A percentile compares a stretch with the other conserved stretches of the same genome.
Conservation (phyloP, 139 green algal species). For the Chlorella sp. region DNA sequence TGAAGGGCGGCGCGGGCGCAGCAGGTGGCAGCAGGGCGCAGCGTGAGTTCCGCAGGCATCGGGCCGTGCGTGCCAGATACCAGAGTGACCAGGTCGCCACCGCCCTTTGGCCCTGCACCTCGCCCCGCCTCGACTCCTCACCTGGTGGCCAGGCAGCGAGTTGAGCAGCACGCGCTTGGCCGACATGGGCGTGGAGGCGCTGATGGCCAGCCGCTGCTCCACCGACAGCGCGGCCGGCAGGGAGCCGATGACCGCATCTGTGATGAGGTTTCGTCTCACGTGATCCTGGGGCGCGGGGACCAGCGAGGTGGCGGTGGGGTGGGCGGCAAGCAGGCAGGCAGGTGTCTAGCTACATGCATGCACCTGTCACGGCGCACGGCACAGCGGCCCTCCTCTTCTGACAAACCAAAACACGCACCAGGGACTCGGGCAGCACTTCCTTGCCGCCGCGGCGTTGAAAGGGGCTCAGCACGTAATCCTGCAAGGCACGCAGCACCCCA, state of each 20-base stretch:
- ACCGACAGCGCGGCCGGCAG: conserved; percentile 68
- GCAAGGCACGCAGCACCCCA: too few relatives aligned
- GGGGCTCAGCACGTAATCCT: too few relatives aligned
- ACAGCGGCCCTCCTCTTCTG: too few relatives aligned
- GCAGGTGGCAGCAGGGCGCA: not conserved
- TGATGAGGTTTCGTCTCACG: conserved; percentile 75
- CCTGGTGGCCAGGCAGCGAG: conserved; percentile 46
- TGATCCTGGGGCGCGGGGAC: too few relatives aligned
- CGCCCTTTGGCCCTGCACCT: not conserved
- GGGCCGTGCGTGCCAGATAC: not conserved
- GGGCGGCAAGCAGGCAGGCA: too few relatives aligned
- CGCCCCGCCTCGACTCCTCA: not conserved
- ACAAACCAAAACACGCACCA: too few relatives aligned
- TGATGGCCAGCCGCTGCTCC: conserved; percentile 55
- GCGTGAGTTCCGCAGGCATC: not conserved
- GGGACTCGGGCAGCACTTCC: too few relatives aligned
- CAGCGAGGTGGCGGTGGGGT: too few relatives aligned
- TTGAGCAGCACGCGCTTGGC: conserved; percentile 49
- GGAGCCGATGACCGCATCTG: conserved; percentile 70
- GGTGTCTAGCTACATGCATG: too few relatives aligned
- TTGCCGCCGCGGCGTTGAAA: too few relatives aligned
- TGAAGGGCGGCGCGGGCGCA: not conserved
- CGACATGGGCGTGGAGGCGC: conserved; percentile 60
- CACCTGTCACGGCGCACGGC: too few relatives aligned
- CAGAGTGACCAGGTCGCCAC: not conserved